A percentile compares a stretch with the other conserved stretches of the same genome.
Conservation (phyloP, 768 basidiomycete genomes). For the Megacollybia marginata region DNA sequence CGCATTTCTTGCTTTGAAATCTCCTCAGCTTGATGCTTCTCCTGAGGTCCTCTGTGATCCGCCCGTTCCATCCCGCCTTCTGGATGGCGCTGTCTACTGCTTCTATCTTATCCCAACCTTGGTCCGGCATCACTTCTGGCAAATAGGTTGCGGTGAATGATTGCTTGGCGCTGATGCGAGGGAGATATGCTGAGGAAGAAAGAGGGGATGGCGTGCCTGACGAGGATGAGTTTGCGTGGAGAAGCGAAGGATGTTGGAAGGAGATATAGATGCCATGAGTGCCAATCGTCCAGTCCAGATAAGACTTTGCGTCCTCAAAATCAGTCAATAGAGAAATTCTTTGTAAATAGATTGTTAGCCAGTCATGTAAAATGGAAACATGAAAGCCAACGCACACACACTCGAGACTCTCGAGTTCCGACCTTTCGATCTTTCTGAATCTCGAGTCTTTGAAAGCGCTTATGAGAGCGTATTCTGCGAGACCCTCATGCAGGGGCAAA, state of each 20-base stretch:
- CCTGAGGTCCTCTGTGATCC: conserved; percentile 75
- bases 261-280: conserved; percentile 87
- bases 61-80: conserved; percentile 87
- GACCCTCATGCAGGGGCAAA: conserved; percentile 61
- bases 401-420: conserved; percentile 74
- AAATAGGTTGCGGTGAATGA: conserved; percentile 84
- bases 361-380: conserved; percentile 2
- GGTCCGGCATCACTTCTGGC: conserved; percentile 86
- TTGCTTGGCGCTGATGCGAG: conserved; percentile 42
- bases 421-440: conserved; percentile 71
- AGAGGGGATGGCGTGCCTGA: conserved; percentile 66
- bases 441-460: conserved; percentile 87
- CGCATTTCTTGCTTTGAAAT: conserved; percentile 72
- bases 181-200: conserved; percentile 57
- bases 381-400: conserved; percentile 61
- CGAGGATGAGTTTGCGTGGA: conserved; percentile 34
- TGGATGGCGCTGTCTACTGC: conserved; percentile 86
- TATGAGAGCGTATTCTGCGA: conserved; percentile 86
- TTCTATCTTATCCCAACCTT: conserved; percentile 91
- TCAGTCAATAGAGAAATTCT: conserved; percentile 92
- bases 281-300: conserved; percentile 92
- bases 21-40: conserved; percentile 68
- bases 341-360: conserved; percentile 4
- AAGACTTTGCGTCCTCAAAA: conserved; percentile 77
- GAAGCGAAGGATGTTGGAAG: conserved; percentile 73